Evolutionary conservation across 352 stramenopile genomes (phyloP), one percentile per base, ranked within the genome.

Genomic region (Phytophthora ohioensis): DNA sequence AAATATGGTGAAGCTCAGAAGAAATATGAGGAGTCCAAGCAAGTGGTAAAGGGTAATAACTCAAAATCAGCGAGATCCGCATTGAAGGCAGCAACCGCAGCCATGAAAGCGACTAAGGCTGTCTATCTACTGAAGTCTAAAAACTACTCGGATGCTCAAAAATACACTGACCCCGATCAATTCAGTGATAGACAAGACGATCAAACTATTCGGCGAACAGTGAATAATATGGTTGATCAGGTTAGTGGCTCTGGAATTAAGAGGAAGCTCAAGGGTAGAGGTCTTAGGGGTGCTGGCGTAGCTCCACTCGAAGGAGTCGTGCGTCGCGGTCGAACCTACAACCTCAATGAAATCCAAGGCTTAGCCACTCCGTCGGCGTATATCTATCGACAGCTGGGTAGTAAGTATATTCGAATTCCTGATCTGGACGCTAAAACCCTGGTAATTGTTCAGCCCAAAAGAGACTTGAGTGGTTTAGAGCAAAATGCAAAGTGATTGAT

Each of bases 1-100:
- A 54, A 53, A 12, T 71, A 65, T 48, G 55, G 64, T 3, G 64
- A 71, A 36, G 64, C 54, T 71, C 27, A 51, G 32, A 71, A 34
- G 47, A 11, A 43, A 56, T 57, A 64, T n/a, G 63, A 62, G n/a
- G n/a, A n/a, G n/a, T n/a, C n/a, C n/a, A n/a, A n/a, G n/a, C n/a
- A n/a, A n/a, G n/a, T 46, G 1, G 43, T 57, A 12, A 17, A 48
- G n/a, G 3, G 9, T 0, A 52, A 60, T 42, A 42, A 42, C n/a
- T n/a, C n/a, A n/a, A n/a, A n/a, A n/a, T n/a, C n/a, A n/a, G n/a
- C n/a, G n/a, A n/a, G n/a, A n/a, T n/a, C n/a, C n/a, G n/a, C n/a
- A n/a, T n/a, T n/a, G n/a, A n/a, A n/a, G n/a, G 36, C 36, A 42
- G 32, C 49, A 32, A 53, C 38, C 5, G n/a, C 57, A 17, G 59